Conservation (phyloP, 163 green algal genomes). For the Prototheca cutis region DNA sequence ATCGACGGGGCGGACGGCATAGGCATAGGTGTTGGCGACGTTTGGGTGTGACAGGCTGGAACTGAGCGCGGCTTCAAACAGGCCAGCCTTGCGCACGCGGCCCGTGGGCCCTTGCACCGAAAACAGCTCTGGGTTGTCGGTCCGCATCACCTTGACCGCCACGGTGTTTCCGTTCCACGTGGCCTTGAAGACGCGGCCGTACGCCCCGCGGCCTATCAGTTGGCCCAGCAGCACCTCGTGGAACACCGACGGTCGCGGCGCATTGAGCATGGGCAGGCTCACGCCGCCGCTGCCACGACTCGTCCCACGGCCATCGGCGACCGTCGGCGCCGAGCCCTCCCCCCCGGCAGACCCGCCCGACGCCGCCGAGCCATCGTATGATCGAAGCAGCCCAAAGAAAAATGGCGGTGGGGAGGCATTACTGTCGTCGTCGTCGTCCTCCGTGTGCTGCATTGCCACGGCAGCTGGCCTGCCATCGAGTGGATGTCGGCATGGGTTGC, state of each 20-base stretch:
- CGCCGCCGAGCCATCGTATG: no score
- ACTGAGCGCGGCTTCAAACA: conserved; percentile 27
- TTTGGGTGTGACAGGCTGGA: conserved; percentile 35
- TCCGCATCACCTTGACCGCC: conserved; percentile 46
- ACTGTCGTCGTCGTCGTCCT: background rate
- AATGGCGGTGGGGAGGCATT: background rate
- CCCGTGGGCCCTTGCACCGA: background rate
- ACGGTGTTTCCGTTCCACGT: conserved; percentile 43
- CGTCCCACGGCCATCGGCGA: no score
- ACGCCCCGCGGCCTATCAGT: conserved; percentile 45
- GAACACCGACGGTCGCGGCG: conserved; percentile 16
- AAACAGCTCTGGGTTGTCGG: background rate
- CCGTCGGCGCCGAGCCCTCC: no score
- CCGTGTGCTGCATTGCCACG: background rate
- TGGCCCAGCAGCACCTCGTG: conserved; percentile 41
- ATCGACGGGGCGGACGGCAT: conserved; percentile 11
- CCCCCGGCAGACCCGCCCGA: no score
- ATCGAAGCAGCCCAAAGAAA: background rate
- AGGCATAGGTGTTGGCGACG: conserved; percentile 46
- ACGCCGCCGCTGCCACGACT: no score
- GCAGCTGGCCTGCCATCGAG: no score
- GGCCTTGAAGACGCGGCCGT: conserved; percentile 44
- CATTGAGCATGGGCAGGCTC: conserved; percentile 10
- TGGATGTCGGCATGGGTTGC: no score
- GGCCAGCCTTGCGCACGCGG: conserved; percentile 10